Evolutionary conservation across 257 asterid genomes (phyloP).

Genomic region (Orobanche coerulescens): DNA sequence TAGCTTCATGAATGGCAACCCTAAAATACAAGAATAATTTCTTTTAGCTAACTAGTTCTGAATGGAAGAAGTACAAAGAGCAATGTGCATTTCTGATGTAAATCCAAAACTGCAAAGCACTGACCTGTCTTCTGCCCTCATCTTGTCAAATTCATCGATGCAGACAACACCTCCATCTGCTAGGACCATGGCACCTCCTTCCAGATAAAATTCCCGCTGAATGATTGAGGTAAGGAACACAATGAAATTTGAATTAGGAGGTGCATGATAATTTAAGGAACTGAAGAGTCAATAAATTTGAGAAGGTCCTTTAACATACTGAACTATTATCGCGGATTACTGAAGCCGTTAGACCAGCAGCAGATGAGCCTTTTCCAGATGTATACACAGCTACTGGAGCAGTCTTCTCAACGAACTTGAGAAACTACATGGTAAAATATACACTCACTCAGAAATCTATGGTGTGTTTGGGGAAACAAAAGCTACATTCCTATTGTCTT

Average conservation of each 20-base stretch:
- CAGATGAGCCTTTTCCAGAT: conserved; percentile 98
- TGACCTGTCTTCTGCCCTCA: conserved; percentile 98
- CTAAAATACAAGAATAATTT: conserved; percentile 33
- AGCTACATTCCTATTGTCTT: background rate
- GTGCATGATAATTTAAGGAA: background rate
- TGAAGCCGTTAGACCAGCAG: conserved; percentile 99
- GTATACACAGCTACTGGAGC: conserved; percentile 97
- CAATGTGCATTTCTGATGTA: conserved; percentile 4
- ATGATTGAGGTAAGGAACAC: conserved; percentile 21
- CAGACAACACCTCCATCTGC: conserved; percentile 99
- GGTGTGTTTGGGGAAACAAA: background rate
- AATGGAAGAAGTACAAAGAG: background rate
- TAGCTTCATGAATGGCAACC: conserved; percentile 99
- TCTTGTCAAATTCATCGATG: conserved; percentile 97
- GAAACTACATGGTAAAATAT: conserved; percentile 51
- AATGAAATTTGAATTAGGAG: background rate
- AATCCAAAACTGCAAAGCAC: conserved; percentile 1
- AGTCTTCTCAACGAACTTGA: conserved; percentile 97
- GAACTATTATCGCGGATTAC: conserved; percentile 95
- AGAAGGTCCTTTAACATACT: conserved; percentile 37
- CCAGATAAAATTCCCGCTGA: conserved; percentile 94
- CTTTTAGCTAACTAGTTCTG: conserved; percentile 13
- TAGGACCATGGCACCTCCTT: conserved; percentile 99
- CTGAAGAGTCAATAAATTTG: conserved; percentile 10
- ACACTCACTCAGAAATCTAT: background rate